These are phyloP conservation scores for Cyberlindnera misumaiensis DNA, from an alignment of 805 yeast species.

Conservation along the genomic window DNA sequence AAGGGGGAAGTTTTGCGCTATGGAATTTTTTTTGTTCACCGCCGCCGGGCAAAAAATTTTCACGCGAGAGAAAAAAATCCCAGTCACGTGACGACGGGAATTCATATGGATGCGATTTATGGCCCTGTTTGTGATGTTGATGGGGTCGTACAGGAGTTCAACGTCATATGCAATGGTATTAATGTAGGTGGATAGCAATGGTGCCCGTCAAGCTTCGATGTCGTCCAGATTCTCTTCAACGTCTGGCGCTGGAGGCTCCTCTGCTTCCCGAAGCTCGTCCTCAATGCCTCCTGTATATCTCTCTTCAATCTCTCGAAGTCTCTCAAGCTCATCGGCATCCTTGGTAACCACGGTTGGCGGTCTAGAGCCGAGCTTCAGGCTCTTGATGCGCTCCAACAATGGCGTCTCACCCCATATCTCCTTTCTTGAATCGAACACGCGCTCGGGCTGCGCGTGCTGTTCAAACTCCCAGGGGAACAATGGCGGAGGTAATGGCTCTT, in stretches of 20 bases:
- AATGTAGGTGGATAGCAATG: too few relatives aligned
- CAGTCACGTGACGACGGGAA: too few relatives aligned
- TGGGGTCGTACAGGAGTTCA: too few relatives aligned
- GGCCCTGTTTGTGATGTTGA: too few relatives aligned
- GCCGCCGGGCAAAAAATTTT: constrained; percentile 1
- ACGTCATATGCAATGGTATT: too few relatives aligned
- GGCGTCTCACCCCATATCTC: constrained; percentile 17
- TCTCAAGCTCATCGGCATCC: constrained; percentile 13
- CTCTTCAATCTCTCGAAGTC: constrained; percentile 14
- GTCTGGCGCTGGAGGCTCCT: constrained; percentile 1
- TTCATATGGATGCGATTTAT: too few relatives aligned
- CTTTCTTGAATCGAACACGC: constrained; percentile 17
- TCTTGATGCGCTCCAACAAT: constrained; percentile 18
- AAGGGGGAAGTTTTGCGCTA: background rate
- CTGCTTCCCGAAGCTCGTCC: constrained; percentile 2
- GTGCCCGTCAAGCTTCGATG: constrained; percentile 1
- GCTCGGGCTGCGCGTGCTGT: constrained; percentile 11
- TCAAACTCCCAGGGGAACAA: constrained; percentile 28
- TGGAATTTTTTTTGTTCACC: background rate
- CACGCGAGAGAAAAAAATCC: background rate
- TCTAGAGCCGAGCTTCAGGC: constrained; percentile 6
- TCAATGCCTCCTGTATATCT: constrained; percentile 10
- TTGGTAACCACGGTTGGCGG: constrained; percentile 15
- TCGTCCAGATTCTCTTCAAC: constrained; percentile 2
- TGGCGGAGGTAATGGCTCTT: constrained; percentile 16